Conservation (phyloP, 768 basidiomycete genomes). For the Tricholoma furcatifolium region DNA sequence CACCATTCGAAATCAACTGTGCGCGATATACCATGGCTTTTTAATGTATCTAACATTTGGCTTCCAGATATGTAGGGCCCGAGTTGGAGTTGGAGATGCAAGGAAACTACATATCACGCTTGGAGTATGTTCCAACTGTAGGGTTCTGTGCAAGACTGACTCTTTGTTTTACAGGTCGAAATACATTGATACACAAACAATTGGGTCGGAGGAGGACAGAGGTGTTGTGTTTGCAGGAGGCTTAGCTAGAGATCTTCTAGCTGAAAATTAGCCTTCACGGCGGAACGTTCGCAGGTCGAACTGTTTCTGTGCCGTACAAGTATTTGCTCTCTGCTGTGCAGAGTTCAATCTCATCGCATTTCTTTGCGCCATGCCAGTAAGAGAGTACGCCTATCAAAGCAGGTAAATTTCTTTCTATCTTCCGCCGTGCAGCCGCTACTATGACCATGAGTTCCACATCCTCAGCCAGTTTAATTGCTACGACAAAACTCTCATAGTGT, state of each 20-base stretch:
- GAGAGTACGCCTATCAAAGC: no score
- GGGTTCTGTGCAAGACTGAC: background rate
- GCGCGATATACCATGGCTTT: constrained; percentile 10
- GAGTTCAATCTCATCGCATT: background rate
- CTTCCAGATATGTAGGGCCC: constrained; percentile 43
- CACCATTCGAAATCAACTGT: constrained; percentile 45
- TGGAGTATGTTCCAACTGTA: constrained; percentile 36
- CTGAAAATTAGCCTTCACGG: constrained; percentile 1
- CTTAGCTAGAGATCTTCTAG: constrained; percentile 31
- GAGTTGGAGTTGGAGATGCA: constrained; percentile 41
- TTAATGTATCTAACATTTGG: background rate
- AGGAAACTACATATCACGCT: constrained; percentile 46
- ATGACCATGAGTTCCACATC: no score
- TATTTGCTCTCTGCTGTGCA: background rate
- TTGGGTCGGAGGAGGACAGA: constrained; percentile 29
- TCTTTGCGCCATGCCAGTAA: no score
- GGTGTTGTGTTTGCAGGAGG: constrained; percentile 32
- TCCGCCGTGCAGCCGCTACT: no score
- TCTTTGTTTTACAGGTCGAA: constrained; percentile 17
- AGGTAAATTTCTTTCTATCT: no score
- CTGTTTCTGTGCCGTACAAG: background rate
- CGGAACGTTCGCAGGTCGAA: background rate
- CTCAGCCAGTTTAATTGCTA: no score
- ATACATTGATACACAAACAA: constrained; percentile 14
- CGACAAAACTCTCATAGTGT: no score